A percentile compares a stretch with the other conserved stretches of the same genome.
Evolutionary conservation across 768 basidiomycete genomes (phyloP).

Genomic region (Infundibulicybe gibba): DNA sequence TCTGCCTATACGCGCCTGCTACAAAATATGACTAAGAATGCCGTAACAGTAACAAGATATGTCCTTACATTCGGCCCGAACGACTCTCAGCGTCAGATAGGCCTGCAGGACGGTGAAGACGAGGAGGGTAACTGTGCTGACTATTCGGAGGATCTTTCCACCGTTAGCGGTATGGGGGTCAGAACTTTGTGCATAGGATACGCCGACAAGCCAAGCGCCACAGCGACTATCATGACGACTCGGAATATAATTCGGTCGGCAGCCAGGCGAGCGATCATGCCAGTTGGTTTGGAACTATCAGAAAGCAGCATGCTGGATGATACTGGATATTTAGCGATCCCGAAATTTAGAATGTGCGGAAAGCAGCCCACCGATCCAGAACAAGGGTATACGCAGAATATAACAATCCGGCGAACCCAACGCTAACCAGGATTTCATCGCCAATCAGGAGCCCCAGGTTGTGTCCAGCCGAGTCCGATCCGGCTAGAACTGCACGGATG

Average conservation of each 20-base stretch:
- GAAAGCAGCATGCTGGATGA: too few species aligned
- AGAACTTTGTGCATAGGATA: constrained; percentile 10
- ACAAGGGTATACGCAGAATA: too few species aligned
- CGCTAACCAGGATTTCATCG: too few species aligned
- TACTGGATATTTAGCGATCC: too few species aligned
- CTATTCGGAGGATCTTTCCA: constrained; percentile 19
- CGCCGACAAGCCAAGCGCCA: constrained; percentile 26
- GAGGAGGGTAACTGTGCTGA: constrained; percentile 31
- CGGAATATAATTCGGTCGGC: neutral
- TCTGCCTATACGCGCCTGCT: constrained; percentile 1
- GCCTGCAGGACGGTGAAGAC: constrained; percentile 28
- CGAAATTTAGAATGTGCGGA: too few species aligned
- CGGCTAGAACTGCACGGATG: too few species aligned
- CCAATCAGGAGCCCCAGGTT: constrained; percentile 28
- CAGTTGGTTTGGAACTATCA: constrained; percentile 7
- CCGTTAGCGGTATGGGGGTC: too few species aligned
- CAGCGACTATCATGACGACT: constrained; percentile 16
- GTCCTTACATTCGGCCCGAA: constrained; percentile 15
- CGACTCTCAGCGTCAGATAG: too few species aligned
- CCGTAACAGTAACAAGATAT: neutral
- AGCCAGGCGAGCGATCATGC: too few species aligned
- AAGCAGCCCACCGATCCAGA: too few species aligned
- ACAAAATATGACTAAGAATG: neutral
- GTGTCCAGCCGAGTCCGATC: constrained; percentile 27
- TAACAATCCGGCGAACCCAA: too few species aligned